Conservation (phyloP, 768 basidiomycete genomes). For the Leccinum variicolor region DNA sequence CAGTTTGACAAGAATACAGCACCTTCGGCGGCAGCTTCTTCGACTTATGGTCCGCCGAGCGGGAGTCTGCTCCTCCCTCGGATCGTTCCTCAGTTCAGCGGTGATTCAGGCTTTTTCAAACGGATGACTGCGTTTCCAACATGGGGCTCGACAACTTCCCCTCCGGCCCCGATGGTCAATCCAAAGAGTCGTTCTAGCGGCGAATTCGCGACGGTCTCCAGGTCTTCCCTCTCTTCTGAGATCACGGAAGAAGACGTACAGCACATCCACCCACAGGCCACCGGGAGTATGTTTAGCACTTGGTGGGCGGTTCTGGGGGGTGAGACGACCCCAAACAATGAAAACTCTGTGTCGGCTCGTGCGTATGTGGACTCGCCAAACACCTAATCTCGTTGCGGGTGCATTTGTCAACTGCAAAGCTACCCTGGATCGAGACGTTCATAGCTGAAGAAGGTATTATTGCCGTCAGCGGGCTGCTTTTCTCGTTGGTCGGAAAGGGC, state of each 20-base stretch:
- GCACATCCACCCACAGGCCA: constrained; percentile 58
- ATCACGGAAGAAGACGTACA: constrained; percentile 29
- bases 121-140: constrained; percentile 59
- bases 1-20: constrained; percentile 32
- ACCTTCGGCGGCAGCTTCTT: constrained; percentile 33
- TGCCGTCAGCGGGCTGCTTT: constrained; percentile 54
- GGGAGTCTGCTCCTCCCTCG: constrained; percentile 55
- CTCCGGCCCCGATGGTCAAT: constrained; percentile 31
- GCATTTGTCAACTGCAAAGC: constrained; percentile 77
- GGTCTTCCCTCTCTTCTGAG: constrained; percentile 25
- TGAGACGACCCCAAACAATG: constrained; percentile 35
- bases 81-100: constrained; percentile 72
- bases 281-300: constrained; percentile 71
- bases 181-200: constrained; percentile 36
- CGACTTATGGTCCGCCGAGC: constrained; percentile 61
- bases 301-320: constrained; percentile 76
- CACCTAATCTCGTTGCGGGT: constrained; percentile 81
- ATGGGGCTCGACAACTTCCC: constrained; percentile 46
- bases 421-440: constrained; percentile 79
- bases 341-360: constrained; percentile 46
- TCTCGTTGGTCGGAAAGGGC: constrained; percentile 59
- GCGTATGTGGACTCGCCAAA: constrained; percentile 72
- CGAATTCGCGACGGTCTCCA: constrained; percentile 32
- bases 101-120: constrained; percentile 62
- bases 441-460: constrained; percentile 61